phyloP scores from a whole-genome alignment of 2,329 filamentous ascomycete genomes.

The Stagonosporopsis cucurbitacearum region DNA sequence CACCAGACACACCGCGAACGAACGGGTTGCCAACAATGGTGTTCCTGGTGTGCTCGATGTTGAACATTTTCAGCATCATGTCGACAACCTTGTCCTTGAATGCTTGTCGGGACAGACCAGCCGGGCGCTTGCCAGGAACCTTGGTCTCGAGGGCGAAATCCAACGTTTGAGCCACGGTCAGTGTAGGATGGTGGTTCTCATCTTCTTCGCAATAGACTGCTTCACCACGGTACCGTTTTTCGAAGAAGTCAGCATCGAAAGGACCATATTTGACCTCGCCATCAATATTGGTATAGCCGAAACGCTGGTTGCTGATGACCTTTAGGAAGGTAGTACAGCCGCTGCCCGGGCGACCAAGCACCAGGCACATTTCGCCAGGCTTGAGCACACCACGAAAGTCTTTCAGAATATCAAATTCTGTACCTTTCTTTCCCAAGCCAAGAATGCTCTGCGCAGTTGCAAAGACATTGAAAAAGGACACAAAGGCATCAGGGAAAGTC shows the following conservation, averaged over 20 bases:
- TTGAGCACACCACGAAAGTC: constrained; percentile 65
- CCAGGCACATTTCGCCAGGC: constrained; percentile 87
- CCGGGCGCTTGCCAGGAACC: constrained; percentile 79
- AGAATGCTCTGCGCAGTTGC: constrained; percentile 69
- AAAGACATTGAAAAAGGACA: constrained; percentile 77
- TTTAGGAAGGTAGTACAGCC: constrained; percentile 64
- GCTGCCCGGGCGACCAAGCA: constrained; percentile 75
- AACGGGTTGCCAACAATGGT: constrained; percentile 86
- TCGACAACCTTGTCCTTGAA: constrained; percentile 80
- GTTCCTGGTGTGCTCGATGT: constrained; percentile 85
- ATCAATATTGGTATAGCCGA: constrained; percentile 64
- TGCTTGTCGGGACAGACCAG: constrained; percentile 72
- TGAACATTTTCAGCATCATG: constrained; percentile 87
- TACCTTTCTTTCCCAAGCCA: constrained; percentile 70
- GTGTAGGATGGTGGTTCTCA: constrained; percentile 81
- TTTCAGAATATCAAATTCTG: constrained; percentile 75
- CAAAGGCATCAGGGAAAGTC: constrained; percentile 79
- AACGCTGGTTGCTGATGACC: constrained; percentile 62
- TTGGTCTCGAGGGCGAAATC: constrained; percentile 86
- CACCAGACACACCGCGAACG: constrained; percentile 77
- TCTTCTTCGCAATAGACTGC: constrained; percentile 87
- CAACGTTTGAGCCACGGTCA: constrained; percentile 87
- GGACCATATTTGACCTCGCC: constrained; percentile 81
- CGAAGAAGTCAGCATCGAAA: constrained; percentile 73
- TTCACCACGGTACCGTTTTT: constrained; percentile 76